phyloP scores from a whole-genome alignment of 805 yeast species.

The Candida yuanshanica region DNA sequence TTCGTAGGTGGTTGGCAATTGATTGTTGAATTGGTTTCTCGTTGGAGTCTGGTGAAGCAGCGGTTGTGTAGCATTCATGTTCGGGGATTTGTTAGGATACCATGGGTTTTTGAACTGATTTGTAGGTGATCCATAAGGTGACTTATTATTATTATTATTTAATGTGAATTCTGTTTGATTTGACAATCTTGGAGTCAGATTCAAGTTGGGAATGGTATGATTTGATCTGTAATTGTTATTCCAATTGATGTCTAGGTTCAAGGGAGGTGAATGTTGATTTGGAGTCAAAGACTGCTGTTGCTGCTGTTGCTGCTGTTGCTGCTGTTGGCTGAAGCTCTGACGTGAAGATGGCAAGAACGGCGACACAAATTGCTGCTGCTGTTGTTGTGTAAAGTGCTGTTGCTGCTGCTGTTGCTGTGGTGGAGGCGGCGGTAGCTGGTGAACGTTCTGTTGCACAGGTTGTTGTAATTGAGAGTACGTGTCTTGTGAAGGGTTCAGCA shows the following conservation, averaged over 20 bases:
- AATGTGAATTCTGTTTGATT: constrained; percentile 3
- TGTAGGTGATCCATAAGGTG: constrained; percentile 26
- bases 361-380: constrained; percentile 1
- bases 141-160: constrained; percentile 3
- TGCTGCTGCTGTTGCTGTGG: constrained; percentile 6
- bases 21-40: constrained; percentile 19
- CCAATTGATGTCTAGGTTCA: constrained; percentile 19
- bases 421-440: constrained; percentile 4
- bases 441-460: neutral
- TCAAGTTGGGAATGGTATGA: constrained; percentile 11
- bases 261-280: constrained; percentile 1
- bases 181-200: constrained; percentile 16
- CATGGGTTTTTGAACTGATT: constrained; percentile 25
- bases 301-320: constrained; percentile 6
- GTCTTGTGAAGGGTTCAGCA: constrained; percentile 3
- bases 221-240: constrained; percentile 17
- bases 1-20: constrained; percentile 47
- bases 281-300: neutral
- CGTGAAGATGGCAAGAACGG: neutral
- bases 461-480: neutral
- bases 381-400: too few species aligned
- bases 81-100: constrained; percentile 17
- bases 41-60: constrained; percentile 2
- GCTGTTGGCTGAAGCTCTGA: neutral
- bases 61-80: neutral